Evolutionary conservation across 129 eudicot genomes (phyloP).

Genomic region (Lactuca saligna): DNA sequence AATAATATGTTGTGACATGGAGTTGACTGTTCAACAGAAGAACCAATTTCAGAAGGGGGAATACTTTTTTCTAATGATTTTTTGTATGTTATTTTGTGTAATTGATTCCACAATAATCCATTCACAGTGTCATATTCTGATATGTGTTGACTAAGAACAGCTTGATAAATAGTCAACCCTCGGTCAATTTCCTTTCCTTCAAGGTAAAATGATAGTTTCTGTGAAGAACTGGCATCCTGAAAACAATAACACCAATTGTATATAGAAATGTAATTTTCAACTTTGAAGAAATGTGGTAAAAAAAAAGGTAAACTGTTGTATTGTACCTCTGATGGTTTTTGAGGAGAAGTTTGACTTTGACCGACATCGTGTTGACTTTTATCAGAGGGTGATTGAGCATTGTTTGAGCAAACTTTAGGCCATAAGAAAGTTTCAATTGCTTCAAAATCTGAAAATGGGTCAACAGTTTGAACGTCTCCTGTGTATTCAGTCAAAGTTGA

Average conservation of each 20-base stretch:
- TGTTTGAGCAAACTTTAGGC: constrained; percentile 51
- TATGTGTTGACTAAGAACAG: constrained; percentile 56
- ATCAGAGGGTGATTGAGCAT: constrained; percentile 30
- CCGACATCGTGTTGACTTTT: constrained; percentile 33
- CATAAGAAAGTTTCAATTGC: constrained; percentile 63
- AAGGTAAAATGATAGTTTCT: constrained; percentile 57
- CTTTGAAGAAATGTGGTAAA: too few species aligned
- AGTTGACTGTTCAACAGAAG: constrained; percentile 48
- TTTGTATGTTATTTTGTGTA: constrained; percentile 60
- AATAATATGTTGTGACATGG: constrained; percentile 50
- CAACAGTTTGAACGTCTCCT: constrained; percentile 63
- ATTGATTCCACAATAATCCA: constrained; percentile 57
- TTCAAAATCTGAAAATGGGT: constrained; percentile 69
- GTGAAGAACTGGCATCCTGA: constrained; percentile 39
- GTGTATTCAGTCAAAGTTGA: constrained; percentile 45
- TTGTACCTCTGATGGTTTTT: constrained; percentile 27
- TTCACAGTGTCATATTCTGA: constrained; percentile 35
- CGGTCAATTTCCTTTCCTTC: constrained; percentile 58
- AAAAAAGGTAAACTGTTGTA: constrained; percentile 40
- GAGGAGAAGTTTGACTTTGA: constrained; percentile 33
- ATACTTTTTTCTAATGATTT: constrained; percentile 31
- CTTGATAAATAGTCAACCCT: constrained; percentile 64
- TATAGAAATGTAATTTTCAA: not conserved
- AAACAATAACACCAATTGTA: constrained; percentile 15
- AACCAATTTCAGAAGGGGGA: constrained; percentile 37